Evolutionary conservation across 2,329 filamentous ascomycete genomes (phyloP), one percentile per base, ranked within the genome.

Genomic region (Penicillium verrucosum): DNA sequence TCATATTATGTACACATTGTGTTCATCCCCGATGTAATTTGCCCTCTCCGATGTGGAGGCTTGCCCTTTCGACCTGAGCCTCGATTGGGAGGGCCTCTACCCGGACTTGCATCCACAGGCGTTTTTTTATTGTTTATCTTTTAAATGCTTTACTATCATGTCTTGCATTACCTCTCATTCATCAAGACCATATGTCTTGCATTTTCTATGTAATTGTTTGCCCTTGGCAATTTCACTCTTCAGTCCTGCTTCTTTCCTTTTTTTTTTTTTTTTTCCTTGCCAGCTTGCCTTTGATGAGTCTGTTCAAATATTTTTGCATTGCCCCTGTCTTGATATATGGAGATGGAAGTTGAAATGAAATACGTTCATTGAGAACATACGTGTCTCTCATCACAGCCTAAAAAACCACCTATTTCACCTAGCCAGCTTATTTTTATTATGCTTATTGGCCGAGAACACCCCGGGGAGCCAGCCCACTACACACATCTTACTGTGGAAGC

Each of bases 71-170:
- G 30, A 43, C 43, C 32, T 36, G 34, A 11, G 16, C 40, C 40
- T 57, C 37, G 23, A 32, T 46, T 38, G 38, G 5, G 44, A 44
- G 48, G 34, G 16, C 34, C 21, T 30, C 14, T 27, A 18, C 50
- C 16, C n/a, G 45, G 40, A 50, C 45, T 48, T 65, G 64, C 64
- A 66, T 66, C 38, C 45, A 58, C 53, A 18, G 64, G 64, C 63
- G 64, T 43, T 56, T 57, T 61, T 65, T 30, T 12, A 6, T 27
- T 27, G 0, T 27, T 10, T 64, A 10, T 57, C 36, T 40, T 55
- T 27, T 21, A 25, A 25, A 36, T 36, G 29, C 29, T 48, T 43
- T 59, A 47, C 62, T 59, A 56, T 46, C 16, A 18, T 32, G 34
- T 48, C 40, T 41, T 60, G 41, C 44, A 42, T 60, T 59, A 32